Conservation (phyloP, 495 filamentous ascomycete species). For the Xylaria intraflava region DNA sequence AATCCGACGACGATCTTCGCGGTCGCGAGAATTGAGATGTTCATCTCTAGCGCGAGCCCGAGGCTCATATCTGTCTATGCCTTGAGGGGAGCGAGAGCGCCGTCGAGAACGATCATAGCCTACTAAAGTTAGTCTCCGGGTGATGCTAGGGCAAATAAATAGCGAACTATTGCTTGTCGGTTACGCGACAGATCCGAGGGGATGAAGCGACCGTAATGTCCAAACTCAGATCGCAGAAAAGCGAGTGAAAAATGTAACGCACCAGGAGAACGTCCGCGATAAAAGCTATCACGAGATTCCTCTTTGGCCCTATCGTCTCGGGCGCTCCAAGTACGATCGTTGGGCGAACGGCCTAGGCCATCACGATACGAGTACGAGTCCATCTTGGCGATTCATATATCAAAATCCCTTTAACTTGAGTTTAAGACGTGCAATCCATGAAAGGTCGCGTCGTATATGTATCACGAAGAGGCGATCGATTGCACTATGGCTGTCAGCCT, state of each 20-base stretch:
- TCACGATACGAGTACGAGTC: slow-evolving; percentile 43
- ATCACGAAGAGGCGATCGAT: not conserved
- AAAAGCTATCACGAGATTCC: slow-evolving; percentile 45
- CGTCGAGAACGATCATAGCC: slow-evolving; percentile 38
- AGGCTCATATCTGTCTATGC: slow-evolving; percentile 68
- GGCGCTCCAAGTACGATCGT: slow-evolving; percentile 42
- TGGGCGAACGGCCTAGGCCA: slow-evolving; percentile 41
- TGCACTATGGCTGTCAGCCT: not conserved
- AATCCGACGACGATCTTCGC: slow-evolving; percentile 48
- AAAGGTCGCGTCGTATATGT: slow-evolving; percentile 9
- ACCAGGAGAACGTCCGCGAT: slow-evolving; percentile 53
- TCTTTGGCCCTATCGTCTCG: slow-evolving; percentile 47
- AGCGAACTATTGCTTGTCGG: not conserved
- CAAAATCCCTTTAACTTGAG: not conserved
- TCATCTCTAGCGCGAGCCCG: slow-evolving; percentile 62
- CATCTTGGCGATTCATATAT: slow-evolving; percentile 24
- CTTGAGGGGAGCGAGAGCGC: slow-evolving; percentile 65
- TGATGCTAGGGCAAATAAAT: not conserved
- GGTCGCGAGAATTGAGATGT: slow-evolving; percentile 53
- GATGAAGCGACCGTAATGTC: not conserved
- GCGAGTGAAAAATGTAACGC: slow-evolving; percentile 21
- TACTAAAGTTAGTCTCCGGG: slow-evolving; percentile 20
- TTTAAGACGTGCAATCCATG: not conserved
- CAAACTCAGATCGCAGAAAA: not conserved
- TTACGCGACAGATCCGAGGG: not conserved